Conservation (phyloP, 2,329 filamentous ascomycete species). For the Fonsecaea monophora region DNA sequence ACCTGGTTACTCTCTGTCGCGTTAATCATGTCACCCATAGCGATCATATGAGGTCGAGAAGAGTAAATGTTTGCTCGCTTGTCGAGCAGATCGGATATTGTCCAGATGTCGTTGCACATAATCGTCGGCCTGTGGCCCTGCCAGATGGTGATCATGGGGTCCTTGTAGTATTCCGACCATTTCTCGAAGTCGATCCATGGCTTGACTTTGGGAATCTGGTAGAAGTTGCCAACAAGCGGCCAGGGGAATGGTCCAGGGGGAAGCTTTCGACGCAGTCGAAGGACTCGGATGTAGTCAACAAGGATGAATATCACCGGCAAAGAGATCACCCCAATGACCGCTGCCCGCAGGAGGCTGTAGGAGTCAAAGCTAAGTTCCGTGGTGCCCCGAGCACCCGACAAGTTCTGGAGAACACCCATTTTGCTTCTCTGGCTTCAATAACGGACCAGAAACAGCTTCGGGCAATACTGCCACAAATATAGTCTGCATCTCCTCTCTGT, state of each 20-base stretch:
- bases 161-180: slow-evolving; percentile 57
- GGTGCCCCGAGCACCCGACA: slow-evolving; percentile 4
- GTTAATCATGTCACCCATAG: slow-evolving; percentile 44
- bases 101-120: slow-evolving; percentile 46
- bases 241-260: slow-evolving; percentile 63
- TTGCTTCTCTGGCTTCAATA: not conserved
- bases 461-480: not conserved
- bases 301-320: slow-evolving; percentile 30
- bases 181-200: slow-evolving; percentile 66
- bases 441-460: not conserved
- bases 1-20: slow-evolving; percentile 53
- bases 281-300: slow-evolving; percentile 40
- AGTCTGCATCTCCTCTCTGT: not conserved
- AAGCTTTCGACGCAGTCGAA: slow-evolving; percentile 43
- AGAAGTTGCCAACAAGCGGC: slow-evolving; percentile 64
- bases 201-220: slow-evolving; percentile 60
- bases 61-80: slow-evolving; percentile 46
- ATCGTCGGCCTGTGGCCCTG: slow-evolving; percentile 52
- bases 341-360: slow-evolving; percentile 8
- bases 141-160: slow-evolving; percentile 63
- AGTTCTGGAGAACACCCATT: slow-evolving; percentile 28
- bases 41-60: slow-evolving; percentile 42
- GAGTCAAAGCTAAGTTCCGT: not conserved
- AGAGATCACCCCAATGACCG: slow-evolving; percentile 13
- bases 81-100: slow-evolving; percentile 44